These are phyloP conservation scores for Echinosophora koreensis DNA, from an alignment of 306 rosid genomes.

Conservation along the genomic window DNA sequence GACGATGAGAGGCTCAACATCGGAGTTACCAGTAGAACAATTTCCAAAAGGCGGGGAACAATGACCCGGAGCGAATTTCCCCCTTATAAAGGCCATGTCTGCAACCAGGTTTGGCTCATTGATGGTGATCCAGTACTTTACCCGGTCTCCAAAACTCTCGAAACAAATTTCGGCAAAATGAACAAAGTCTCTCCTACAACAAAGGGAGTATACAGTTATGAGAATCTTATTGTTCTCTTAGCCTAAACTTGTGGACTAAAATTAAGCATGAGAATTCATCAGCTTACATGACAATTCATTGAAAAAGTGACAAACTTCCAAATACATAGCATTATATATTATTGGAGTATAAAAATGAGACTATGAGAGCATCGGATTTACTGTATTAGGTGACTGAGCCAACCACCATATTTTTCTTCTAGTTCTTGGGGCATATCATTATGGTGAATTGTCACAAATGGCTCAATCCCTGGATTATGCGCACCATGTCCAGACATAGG, in stretches of 20 bases:
- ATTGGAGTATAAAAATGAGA: neutral
- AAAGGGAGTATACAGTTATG: neutral
- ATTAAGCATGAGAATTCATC: neutral
- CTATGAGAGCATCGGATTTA: conserved; percentile 36
- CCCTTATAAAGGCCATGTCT: conserved; percentile 46
- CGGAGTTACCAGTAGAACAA: conserved; percentile 67
- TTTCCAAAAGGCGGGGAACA: conserved; percentile 79
- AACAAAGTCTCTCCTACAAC: conserved; percentile 66
- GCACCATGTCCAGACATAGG: conserved; percentile 37
- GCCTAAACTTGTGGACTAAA: neutral
- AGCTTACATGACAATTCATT: neutral
- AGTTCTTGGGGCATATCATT: conserved; percentile 62
- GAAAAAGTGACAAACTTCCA: neutral
- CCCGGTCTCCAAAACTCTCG: conserved; percentile 60
- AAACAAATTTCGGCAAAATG: conserved; percentile 62
- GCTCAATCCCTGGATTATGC: conserved; percentile 62
- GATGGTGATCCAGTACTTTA: conserved; percentile 64
- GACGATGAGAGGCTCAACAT: conserved; percentile 67
- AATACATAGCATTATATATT: conserved; percentile 1
- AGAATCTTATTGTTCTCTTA: conserved; percentile 4
- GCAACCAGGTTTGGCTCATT: conserved; percentile 58
- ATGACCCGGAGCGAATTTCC: conserved; percentile 58
- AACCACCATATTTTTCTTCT: conserved; percentile 64
- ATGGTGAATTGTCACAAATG: conserved; percentile 69
- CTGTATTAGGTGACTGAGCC: conserved; percentile 69